Evolutionary conservation across 2,329 filamentous ascomycete genomes (phyloP).

Genomic region (Venturia nashicola): DNA sequence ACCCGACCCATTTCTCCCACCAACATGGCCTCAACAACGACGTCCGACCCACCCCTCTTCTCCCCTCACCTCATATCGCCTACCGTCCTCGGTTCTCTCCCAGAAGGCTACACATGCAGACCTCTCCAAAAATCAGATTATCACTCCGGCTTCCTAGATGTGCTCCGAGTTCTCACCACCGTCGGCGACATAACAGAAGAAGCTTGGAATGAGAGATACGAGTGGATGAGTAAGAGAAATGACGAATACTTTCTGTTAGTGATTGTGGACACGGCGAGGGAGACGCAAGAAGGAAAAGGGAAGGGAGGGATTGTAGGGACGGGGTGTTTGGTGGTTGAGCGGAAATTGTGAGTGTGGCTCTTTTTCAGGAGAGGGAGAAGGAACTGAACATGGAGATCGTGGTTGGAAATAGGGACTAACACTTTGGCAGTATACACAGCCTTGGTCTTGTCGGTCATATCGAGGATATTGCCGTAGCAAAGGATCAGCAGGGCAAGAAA

Average conservation of each 20-base stretch:
- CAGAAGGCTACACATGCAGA: slow-evolving; percentile 71
- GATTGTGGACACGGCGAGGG: slow-evolving; percentile 57
- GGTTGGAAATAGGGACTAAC: slow-evolving; percentile 1
- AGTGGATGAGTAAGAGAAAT: slow-evolving; percentile 63
- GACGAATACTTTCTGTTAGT: slow-evolving; percentile 79
- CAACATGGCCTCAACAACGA: background rate
- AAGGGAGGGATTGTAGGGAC: slow-evolving; percentile 61
- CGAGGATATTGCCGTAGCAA: slow-evolving; percentile 91
- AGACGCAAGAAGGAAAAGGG: slow-evolving; percentile 14
- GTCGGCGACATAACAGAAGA: slow-evolving; percentile 74
- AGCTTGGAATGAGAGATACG: slow-evolving; percentile 67
- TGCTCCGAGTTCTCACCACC: slow-evolving; percentile 79
- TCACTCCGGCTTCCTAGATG: slow-evolving; percentile 73
- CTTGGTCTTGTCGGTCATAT: slow-evolving; percentile 85
- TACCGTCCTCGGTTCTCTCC: slow-evolving; percentile 57
- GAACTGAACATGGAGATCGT: background rate
- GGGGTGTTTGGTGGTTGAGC: slow-evolving; percentile 80
- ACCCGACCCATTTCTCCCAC: background rate
- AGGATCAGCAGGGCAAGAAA: slow-evolving; percentile 96
- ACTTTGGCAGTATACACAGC: slow-evolving; percentile 49
- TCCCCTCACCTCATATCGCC: slow-evolving; percentile 64
- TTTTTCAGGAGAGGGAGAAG: background rate
- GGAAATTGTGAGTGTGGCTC: slow-evolving; percentile 65
- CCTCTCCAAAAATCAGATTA: slow-evolving; percentile 71
- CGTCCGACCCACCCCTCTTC: slow-evolving; percentile 51